Conservation (phyloP, 441 rosid species). For the Erodium chrysanthum region DNA sequence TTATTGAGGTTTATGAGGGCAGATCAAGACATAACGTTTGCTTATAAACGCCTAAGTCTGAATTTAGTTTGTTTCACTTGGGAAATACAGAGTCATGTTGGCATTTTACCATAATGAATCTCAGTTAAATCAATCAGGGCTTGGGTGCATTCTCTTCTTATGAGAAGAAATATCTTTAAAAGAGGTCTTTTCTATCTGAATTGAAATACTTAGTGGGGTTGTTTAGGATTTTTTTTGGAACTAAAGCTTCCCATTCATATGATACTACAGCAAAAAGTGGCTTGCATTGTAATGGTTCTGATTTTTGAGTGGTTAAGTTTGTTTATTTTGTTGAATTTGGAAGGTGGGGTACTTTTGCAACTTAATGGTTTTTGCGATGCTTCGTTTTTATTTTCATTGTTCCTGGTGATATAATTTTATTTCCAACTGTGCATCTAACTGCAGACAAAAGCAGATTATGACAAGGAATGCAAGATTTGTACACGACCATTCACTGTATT, state of each 20-base stretch:
- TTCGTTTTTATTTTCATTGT: background rate
- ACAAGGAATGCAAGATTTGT: slow-evolving; percentile 94
- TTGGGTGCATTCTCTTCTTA: background rate
- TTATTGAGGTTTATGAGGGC: background rate
- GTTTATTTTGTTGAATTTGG: background rate
- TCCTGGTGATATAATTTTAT: background rate
- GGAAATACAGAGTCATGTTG: too few species aligned
- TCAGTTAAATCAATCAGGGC: background rate
- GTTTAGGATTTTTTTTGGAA: background rate
- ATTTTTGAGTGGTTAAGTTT: background rate
- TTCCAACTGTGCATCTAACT: slow-evolving; percentile 1
- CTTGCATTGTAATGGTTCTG: background rate
- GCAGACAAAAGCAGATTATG: slow-evolving; percentile 77
- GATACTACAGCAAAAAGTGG: background rate
- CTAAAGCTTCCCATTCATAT: background rate
- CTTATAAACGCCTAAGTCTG: background rate
- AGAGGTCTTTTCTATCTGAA: background rate
- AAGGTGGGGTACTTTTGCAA: background rate
- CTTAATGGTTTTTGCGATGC: background rate
- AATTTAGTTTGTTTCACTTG: too few species aligned
- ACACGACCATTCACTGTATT: slow-evolving; percentile 90
- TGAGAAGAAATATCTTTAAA: background rate
- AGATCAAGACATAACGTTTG: background rate
- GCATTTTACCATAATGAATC: background rate
- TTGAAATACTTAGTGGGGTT: background rate